A percentile compares a stretch with the other conserved stretches of the same genome.
Evolutionary conservation across 176 grass and related monocot genomes (phyloP).

Genomic region (Cymbopogon citratus): DNA sequence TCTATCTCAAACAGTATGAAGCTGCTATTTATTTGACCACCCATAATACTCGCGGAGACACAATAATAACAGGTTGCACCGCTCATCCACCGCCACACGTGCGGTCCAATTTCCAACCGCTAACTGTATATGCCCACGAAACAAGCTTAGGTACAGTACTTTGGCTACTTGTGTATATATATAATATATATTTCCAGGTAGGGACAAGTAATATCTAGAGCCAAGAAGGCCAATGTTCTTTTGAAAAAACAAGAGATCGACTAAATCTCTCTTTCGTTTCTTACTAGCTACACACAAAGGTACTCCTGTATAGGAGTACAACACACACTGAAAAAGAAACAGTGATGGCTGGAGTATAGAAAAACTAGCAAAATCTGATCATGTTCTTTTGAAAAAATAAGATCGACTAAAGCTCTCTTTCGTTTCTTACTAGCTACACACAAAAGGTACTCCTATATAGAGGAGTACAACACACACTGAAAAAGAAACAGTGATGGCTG

Average conservation of each 20-base stretch:
- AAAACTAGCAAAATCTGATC: not conserved
- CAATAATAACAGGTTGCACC: conserved; percentile 2
- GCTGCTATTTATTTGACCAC: not conserved
- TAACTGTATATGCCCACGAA: not conserved
- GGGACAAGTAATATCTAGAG: not conserved
- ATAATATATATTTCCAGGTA: too few relatives aligned
- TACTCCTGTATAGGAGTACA: too few relatives aligned
- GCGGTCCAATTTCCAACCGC: not conserved
- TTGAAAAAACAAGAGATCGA: too few relatives aligned
- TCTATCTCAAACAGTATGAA: not conserved
- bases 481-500: not conserved
- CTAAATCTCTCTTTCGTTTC: not conserved
- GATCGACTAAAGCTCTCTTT: too few relatives aligned
- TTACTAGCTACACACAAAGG: not conserved
- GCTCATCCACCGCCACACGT: conserved; percentile 22
- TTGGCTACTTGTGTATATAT: not conserved
- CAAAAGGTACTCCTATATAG: too few relatives aligned
- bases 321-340: not conserved
- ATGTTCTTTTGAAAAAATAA: too few relatives aligned
- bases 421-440: not conserved
- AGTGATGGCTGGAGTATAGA: not conserved
- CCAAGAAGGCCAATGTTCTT: not conserved
- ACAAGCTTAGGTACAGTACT: not conserved
- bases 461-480: not conserved
- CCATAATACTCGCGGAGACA: conserved; percentile 21